Percentiles rank a stretch among this genome's conserved stretches.
Conservation (phyloP, 169 alveolate genomes). For the Eimeria acervulina region DNA sequence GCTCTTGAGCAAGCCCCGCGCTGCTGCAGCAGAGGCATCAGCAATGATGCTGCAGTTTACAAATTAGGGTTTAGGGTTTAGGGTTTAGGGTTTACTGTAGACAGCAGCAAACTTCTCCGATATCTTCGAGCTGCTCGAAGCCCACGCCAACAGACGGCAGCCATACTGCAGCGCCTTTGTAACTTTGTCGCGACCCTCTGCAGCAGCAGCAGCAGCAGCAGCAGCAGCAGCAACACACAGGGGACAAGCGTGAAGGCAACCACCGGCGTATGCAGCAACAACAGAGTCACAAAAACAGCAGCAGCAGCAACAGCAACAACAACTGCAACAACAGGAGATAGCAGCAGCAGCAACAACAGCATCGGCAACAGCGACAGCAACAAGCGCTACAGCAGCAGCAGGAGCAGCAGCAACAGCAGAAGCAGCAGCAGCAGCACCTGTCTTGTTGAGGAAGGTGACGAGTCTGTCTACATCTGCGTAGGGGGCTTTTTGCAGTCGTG, state of each 20-base stretch:
- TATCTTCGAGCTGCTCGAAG: slow-evolving; percentile 38
- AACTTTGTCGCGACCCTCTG: slow-evolving; percentile 78
- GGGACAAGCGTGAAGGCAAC: not conserved
- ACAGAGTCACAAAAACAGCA: not conserved
- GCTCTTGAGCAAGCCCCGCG: too few species aligned
- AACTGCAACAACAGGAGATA: not conserved
- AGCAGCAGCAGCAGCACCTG: slow-evolving; percentile 53
- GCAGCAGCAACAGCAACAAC: not conserved
- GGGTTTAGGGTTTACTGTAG: slow-evolving; percentile 38
- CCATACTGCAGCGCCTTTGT: slow-evolving; percentile 79
- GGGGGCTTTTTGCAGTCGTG: not conserved
- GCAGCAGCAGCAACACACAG: slow-evolving; percentile 30
- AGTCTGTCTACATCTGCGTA: not conserved
- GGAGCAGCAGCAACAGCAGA: not conserved
- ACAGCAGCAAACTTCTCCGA: slow-evolving; percentile 65
- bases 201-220: slow-evolving; percentile 38
- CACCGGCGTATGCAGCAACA: not conserved
- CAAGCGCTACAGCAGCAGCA: slow-evolving; percentile 9
- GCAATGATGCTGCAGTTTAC: not conserved
- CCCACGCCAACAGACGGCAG: slow-evolving; percentile 52
- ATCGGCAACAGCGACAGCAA: not conserved
- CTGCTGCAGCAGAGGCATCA: not conserved
- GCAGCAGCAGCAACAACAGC: not conserved
- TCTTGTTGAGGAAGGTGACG: slow-evolving; percentile 48
- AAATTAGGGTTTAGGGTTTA: slow-evolving; percentile 36